Percentiles rank a stretch among this genome's conserved stretches.
Conservation (phyloP, 2,329 filamentous ascomycete genomes). For the Epichloe elymi region DNA sequence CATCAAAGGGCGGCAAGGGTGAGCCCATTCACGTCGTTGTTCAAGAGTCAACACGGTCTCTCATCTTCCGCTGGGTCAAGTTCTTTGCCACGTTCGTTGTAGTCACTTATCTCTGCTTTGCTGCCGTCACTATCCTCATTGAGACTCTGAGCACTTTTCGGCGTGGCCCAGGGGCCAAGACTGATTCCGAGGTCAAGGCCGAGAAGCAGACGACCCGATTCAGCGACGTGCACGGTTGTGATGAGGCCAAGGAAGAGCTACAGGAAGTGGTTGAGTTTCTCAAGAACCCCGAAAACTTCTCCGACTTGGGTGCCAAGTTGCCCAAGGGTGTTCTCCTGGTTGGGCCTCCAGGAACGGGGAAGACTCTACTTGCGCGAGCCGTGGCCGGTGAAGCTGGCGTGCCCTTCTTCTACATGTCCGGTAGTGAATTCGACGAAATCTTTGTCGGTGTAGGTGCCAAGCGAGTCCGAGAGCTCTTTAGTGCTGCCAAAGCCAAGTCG, state of each 20-base stretch:
- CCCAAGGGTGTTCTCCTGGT: slow-evolving; percentile 94
- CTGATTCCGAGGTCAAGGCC: slow-evolving; percentile 76
- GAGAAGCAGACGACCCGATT: slow-evolving; percentile 89
- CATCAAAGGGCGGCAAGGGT: slow-evolving; percentile 54
- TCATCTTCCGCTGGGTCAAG: slow-evolving; percentile 83
- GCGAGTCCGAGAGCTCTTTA: slow-evolving; percentile 87
- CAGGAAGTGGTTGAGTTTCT: slow-evolving; percentile 95
- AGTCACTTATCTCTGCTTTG: slow-evolving; percentile 64
- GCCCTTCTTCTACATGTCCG: slow-evolving; percentile 99
- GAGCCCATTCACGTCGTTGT: slow-evolving; percentile 92
- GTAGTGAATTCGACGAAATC: slow-evolving; percentile 95
- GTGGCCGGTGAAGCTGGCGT: slow-evolving; percentile 95
- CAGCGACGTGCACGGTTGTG: slow-evolving; percentile 87
- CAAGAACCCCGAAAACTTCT: slow-evolving; percentile 85
- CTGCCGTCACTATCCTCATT: slow-evolving; percentile 68
- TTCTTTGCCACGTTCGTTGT: slow-evolving; percentile 71
- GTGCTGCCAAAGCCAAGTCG: slow-evolving; percentile 68
- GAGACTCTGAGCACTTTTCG: slow-evolving; percentile 70
- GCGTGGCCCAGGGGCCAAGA: slow-evolving; percentile 54
- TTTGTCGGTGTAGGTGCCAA: slow-evolving; percentile 96
- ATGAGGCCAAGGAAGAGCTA: slow-evolving; percentile 96
- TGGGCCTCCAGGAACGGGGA: slow-evolving; percentile 92
- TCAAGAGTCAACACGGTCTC: slow-evolving; percentile 69
- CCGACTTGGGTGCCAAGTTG: slow-evolving; percentile 85
- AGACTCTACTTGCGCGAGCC: slow-evolving; percentile 87